Evolutionary conservation across 1,284 basidiomycete genomes (phyloP), one percentile per base, ranked within the genome.

Genomic region (Trametes pubescens): DNA sequence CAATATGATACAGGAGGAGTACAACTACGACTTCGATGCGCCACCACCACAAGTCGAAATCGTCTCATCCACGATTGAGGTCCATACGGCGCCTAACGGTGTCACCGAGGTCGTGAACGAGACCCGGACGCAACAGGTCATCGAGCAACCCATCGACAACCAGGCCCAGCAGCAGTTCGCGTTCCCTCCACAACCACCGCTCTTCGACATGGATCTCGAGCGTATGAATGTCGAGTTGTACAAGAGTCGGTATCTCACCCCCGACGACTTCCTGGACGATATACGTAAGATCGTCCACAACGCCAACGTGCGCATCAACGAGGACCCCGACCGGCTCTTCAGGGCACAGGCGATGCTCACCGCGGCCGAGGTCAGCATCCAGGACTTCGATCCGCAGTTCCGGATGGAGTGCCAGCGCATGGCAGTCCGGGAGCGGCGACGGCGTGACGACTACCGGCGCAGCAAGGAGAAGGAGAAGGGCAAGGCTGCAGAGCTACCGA

Each of bases 301-400:
- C 70, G 93, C 97, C 0, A 82, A 86, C 51, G 82, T 87, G 38
- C 84, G 86, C 44, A 76, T 81, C 26, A 72, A 87, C 53, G 84
- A 89, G 65, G 95, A 99, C 74, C 76, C 81, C 10, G 97, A 97
- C 11, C 82, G 92, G 43, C 77, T 94, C 35, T 86, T 88, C 72
- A 91, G 92, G 69, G 93, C 98, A 0, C 90, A 94, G 66, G 92
- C 95, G 58, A 95, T 99, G 95, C 86, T 90, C 64, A 96, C 90
- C 34, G 89, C 95, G 51, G 87, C 95, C 0, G 85, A 94, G 73
- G 89, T 98, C 64, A 91, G 95, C 79, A 86, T 98, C 60, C 89
- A 94, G 71, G 91, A 93, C 71, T 96, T 98, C 74, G 98, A 99
- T 75, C 85, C 87, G 0, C 84, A 87, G 52, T 93, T 98, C 77